Evolutionary conservation across 495 filamentous ascomycete genomes (phyloP).

Genomic region (Podospora sp.): DNA sequence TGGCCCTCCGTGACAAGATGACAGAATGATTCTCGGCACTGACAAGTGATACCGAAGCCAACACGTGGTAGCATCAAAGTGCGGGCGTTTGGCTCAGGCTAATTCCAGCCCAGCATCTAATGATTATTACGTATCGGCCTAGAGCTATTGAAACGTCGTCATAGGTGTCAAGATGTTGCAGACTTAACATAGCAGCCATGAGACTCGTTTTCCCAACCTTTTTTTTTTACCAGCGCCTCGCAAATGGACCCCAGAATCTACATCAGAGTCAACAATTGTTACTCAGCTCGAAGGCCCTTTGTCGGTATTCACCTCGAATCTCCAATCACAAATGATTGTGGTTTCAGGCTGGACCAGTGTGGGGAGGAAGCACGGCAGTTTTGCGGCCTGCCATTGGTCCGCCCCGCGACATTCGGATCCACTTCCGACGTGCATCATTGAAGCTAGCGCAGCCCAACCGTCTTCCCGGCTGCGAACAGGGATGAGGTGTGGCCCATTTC

Average conservation of each 20-base stretch:
- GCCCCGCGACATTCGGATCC: neutral
- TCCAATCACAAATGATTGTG: neutral
- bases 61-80: constrained; percentile 7
- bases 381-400: constrained; percentile 23
- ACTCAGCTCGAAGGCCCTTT: neutral
- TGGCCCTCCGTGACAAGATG: neutral
- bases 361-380: constrained; percentile 13
- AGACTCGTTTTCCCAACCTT: too few species aligned
- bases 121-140: constrained; percentile 2
- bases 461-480: constrained; percentile 20
- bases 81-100: constrained; percentile 6
- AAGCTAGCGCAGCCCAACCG: neutral
- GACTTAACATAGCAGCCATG: too few species aligned
- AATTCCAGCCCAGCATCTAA: constrained; percentile 1
- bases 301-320: neutral
- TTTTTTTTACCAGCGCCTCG: too few species aligned
- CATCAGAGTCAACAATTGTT: neutral
- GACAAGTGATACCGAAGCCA: neutral
- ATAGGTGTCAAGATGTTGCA: constrained; percentile 8
- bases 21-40: neutral
- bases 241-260: too few species aligned
- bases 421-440: constrained; percentile 24
- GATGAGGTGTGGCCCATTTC: constrained; percentile 16
- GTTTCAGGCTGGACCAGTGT: constrained; percentile 22
- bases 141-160: constrained; percentile 15